Conservation (phyloP, 805 yeast genomes). For the Ascoidea tarda region DNA sequence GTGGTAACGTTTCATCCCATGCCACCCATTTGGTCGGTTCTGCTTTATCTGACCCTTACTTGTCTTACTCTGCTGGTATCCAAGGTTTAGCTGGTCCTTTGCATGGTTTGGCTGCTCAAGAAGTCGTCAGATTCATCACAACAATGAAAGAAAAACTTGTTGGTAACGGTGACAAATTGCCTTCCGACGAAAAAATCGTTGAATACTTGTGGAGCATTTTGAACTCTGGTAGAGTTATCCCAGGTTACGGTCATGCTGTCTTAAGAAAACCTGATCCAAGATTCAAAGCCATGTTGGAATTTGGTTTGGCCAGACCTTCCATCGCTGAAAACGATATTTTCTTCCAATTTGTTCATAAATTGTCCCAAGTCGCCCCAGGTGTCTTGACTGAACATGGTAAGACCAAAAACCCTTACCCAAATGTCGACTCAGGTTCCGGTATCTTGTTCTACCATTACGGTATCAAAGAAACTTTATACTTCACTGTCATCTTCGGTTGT, state of each 20-base stretch:
- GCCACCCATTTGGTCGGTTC: constrained; percentile 75
- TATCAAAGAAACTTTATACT: constrained; percentile 54
- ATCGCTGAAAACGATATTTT: constrained; percentile 44
- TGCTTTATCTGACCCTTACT: constrained; percentile 63
- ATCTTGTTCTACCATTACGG: constrained; percentile 73
- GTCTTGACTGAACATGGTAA: constrained; percentile 69
- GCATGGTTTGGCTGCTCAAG: constrained; percentile 80
- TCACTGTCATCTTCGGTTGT: constrained; percentile 74
- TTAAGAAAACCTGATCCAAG: constrained; percentile 76
- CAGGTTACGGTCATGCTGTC: constrained; percentile 86
- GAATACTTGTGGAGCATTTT: constrained; percentile 58
- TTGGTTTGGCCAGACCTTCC: constrained; percentile 39
- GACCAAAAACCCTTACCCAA: constrained; percentile 78
- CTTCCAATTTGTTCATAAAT: constrained; percentile 50
- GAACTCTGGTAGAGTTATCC: constrained; percentile 65
- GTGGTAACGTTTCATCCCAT: constrained; percentile 77
- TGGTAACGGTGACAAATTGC: constrained; percentile 13
- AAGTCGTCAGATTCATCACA: constrained; percentile 62
- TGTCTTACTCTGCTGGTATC: constrained; percentile 66
- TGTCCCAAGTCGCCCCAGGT: constrained; percentile 60
- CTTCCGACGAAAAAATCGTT: constrained; percentile 35
- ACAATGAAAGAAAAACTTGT: constrained; percentile 39
- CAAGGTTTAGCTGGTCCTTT: constrained; percentile 80
- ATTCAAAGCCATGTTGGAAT: constrained; percentile 58
- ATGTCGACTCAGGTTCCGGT: constrained; percentile 72